Base-by-base conservation (phyloP, 2,329 filamentous ascomycete species). In the Arthrinium phaeospermum region DNA sequence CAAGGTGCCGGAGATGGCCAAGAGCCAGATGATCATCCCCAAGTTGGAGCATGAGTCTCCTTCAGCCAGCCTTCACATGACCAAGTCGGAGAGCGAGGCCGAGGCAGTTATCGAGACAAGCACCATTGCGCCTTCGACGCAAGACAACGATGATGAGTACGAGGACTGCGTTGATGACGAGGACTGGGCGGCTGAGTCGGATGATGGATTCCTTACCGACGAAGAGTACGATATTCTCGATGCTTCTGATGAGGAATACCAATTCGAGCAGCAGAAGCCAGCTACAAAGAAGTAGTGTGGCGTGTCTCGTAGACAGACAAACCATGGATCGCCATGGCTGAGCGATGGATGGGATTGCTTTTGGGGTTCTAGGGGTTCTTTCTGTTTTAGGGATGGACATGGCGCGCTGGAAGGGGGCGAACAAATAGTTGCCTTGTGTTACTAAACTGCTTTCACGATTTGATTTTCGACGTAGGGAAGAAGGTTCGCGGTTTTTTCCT, bases 161-260 rank as follows among this genome's bases (percentile, higher is more conserved):
- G 86, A 88, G 75, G 87, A 89, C 68, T 87, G 85, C 74, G 85
- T 82, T 46, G 86, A 88, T 71, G 86, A 85, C 47, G 90, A 90
- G n/a, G 91, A 92, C 67, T 91, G 88, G 86, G 83, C 82, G n/a
- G 85, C 86, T 49, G 87, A 90, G n/a, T 89, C 88, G 0, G 90
- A 91, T 16, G 91, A 93, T 73, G 93, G 92, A 16, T 98, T 98
- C 87, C 85, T 97, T 86, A 98, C 96, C 0, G 96, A 99, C 75
- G 96, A 98, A 82, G 96, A 99, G 84, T 99, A 98, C 82, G 96
- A 99, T 79, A 95, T 98, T 76, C 90, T 98, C 67, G 95, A 98
- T 84, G 96, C 95, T 61, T 97, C 94, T 73, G 96, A 98, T 76
- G 94, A 97, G 82, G 96, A 98, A 81, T 92, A 89, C 76, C 81